phyloP scores from a whole-genome alignment of 495 filamentous ascomycete genomes.

The Friedmanniomyces simplex region DNA sequence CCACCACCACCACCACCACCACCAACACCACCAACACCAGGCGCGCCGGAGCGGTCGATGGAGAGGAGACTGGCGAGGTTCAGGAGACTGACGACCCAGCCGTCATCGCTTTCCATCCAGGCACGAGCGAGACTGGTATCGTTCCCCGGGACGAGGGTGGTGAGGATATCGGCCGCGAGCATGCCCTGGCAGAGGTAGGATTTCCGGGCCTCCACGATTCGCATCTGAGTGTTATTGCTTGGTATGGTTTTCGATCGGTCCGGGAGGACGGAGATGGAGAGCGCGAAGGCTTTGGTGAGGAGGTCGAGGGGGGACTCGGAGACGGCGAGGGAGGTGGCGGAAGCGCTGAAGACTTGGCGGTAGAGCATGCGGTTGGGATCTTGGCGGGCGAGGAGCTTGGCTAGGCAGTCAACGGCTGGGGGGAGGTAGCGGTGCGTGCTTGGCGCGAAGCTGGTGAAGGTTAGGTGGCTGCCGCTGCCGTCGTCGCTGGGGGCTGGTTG shows the following conservation, averaged over 20 bases:
- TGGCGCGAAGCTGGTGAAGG: slow-evolving; percentile 72
- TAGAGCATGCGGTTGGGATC: slow-evolving; percentile 84
- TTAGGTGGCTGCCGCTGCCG: slow-evolving; percentile 9
- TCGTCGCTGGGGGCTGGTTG: slow-evolving; percentile 46
- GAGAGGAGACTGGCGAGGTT: slow-evolving; percentile 60
- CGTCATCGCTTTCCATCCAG: slow-evolving; percentile 80
- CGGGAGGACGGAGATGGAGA: slow-evolving; percentile 77
- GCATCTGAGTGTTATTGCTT: slow-evolving; percentile 28
- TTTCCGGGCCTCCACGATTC: slow-evolving; percentile 68
- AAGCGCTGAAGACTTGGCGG: slow-evolving; percentile 68
- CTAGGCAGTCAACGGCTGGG: slow-evolving; percentile 75
- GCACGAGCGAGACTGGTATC: slow-evolving; percentile 48
- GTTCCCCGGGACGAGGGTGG: slow-evolving; percentile 51
- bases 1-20: no score
- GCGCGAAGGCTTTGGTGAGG: slow-evolving; percentile 79
- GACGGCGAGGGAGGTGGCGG: slow-evolving; percentile 34
- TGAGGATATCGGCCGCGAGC: slow-evolving; percentile 79
- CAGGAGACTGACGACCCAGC: slow-evolving; percentile 71
- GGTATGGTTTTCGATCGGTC: slow-evolving; percentile 37
- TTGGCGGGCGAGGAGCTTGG: slow-evolving; percentile 85
- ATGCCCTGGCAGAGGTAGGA: slow-evolving; percentile 84
- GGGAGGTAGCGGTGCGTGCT: slow-evolving; percentile 78
- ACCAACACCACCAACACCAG: not conserved
- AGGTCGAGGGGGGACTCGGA: slow-evolving; percentile 72
- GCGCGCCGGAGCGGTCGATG: slow-evolving; percentile 15